Evolutionary conservation across 2,329 filamentous ascomycete genomes (phyloP), one percentile per base, ranked within the genome.

Genomic region (Madurella fahalii): DNA sequence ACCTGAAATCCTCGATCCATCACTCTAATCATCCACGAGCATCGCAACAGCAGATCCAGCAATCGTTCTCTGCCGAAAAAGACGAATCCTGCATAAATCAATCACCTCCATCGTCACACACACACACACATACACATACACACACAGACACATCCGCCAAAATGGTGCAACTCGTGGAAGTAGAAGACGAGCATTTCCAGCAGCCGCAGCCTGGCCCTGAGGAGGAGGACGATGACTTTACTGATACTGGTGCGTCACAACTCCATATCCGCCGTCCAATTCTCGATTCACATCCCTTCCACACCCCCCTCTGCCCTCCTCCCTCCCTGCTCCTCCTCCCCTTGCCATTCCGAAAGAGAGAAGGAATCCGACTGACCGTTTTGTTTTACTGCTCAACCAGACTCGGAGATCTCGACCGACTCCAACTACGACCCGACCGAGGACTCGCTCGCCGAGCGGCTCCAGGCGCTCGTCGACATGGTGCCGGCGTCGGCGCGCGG

Each of bases 81-180:
- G 40, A 17, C 13, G 16, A 39, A 25, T 34, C 7, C 25, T 16
- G 30, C 17, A 30, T 16, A 12, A 25, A 13, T 11, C 30, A 34
- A 25, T 32, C 18, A 46, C n/a, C n/a, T n/a, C n/a, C n/a, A n/a
- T n/a, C n/a, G n/a, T n/a, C n/a, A 43, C 34, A 56, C 39, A 52
- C n/a, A 40, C 17, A 44, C 54, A 50, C 46, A 25, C 25, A 25
- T n/a, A 43, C 34, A 56, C 39, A 52, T 13, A 40, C 17, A 44
- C 54, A 50, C 46, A 25, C 25, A 25, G 7, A 25, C n/a, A 52
- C 48, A 56, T 40, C 47, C 56, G 61, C 54, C 75, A 85, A 73
- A 67, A 96, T 97, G 93, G 93, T 97, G 74, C 90, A 93, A 76
- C 89, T 97, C 70, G 89, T 90, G 71, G 93, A 97, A 80, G 93